Evolutionary conservation across 73 alveolate genomes (phyloP).

Genomic region (Blepharisma stoltei): DNA sequence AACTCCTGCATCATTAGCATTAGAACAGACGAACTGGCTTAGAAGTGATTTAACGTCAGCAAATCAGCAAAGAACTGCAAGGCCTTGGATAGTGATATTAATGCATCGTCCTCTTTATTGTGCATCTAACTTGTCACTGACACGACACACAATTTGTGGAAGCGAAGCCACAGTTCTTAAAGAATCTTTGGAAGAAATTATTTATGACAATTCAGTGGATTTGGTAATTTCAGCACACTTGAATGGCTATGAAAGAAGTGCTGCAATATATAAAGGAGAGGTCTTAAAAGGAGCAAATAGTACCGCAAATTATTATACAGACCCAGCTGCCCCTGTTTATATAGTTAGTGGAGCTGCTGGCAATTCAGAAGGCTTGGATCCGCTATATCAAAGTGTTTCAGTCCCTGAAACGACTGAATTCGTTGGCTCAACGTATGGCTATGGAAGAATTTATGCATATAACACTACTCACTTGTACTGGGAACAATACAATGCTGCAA

Average conservation of each 20-base stretch:
- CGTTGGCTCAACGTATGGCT: background rate
- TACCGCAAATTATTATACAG: background rate
- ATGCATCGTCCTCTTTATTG: background rate
- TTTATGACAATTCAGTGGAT: background rate
- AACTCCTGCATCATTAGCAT: background rate
- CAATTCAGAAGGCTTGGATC: background rate
- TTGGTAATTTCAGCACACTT: background rate
- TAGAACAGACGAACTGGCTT: background rate
- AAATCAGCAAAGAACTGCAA: background rate
- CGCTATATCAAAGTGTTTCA: background rate
- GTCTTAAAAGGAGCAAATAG: background rate
- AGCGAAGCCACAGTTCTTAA: background rate
- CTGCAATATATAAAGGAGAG: background rate
- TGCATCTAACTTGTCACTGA: background rate
- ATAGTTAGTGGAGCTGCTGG: slow-evolving; percentile 4
- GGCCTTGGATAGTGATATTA: slow-evolving; percentile 5
- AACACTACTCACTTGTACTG: background rate
- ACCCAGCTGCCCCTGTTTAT: slow-evolving; percentile 4
- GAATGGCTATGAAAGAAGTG: background rate
- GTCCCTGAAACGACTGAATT: background rate
- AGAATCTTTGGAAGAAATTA: background rate
- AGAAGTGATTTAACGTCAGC: background rate
- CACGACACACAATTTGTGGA: background rate
- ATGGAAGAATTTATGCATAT: slow-evolving; percentile 1
- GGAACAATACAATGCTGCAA: slow-evolving; percentile 1